Base-by-base conservation (phyloP, 1,139 yeast genomes). In the Taphrina wiesneri region DNA sequence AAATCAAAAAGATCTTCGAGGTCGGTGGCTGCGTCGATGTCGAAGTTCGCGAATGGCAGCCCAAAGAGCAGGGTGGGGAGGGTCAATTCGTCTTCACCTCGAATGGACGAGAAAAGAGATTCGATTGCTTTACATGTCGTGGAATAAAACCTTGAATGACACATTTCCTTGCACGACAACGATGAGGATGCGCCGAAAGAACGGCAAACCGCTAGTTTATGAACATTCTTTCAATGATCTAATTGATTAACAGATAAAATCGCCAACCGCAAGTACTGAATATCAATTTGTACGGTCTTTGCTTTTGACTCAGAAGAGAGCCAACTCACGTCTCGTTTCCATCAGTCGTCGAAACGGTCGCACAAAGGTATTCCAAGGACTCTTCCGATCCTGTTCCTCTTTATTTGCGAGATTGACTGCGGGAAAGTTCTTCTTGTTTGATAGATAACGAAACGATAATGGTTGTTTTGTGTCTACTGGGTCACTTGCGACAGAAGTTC, bases 81-180 rank as follows among this genome's bases (percentile, higher is more conserved):
- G 52, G 52, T 7, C 60, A 54, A 32, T 32, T 52, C 13, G 45
- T 52, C 19, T 34, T 52, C 26, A 32, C 41, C 25, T 32, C 30
- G 45, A 30, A 26, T 19, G 49, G 49, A 3, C 21, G 25, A n/a
- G 49, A 54, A 19, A 23, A 32, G 34, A 21, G 34, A n/a, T 32
- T 59, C 36, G 47, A 59, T 21, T 32, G 30, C 39, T 57, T 57
- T 45, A 57, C 62, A 1, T 57, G 62, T 21, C 62, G 62, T 15
- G 62, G 62, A 1, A 34, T 46, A 28, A 59, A 47, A 23, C 41
- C 32, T 11, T 59, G 23, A 54, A n/a, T 7, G 7, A 39, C n/a
- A 32, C 5, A 32, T 11, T 11, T 6, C 9, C 36, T 32, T 2
- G n/a, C n/a, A n/a, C n/a, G n/a, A n/a, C n/a, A n/a, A n/a, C n/a